A percentile compares a stretch with the other conserved stretches of the same genome.
These are phyloP conservation scores for Suillus variegatus DNA, from an alignment of 768 basidiomycete genomes.

Conservation along the genomic window DNA sequence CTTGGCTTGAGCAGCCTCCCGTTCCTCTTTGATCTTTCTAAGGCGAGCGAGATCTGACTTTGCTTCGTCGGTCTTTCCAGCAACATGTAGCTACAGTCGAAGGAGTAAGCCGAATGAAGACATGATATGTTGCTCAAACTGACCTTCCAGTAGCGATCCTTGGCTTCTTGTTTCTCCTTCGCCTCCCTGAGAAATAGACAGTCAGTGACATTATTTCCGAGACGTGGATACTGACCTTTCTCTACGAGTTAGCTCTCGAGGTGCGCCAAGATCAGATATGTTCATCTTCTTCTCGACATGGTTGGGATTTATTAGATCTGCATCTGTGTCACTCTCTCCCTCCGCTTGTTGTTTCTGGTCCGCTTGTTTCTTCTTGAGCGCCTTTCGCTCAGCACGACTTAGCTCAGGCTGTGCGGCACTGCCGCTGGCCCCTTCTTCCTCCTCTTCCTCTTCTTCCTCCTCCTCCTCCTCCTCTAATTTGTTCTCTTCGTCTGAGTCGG, in stretches of 20 bases:
- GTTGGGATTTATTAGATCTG: constrained; percentile 78
- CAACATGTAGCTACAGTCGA: constrained; percentile 55
- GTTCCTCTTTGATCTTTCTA: constrained; percentile 81
- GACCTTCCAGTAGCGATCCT: constrained; percentile 88
- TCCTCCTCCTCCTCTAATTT: constrained; percentile 40
- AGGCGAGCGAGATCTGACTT: constrained; percentile 87
- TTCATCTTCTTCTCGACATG: constrained; percentile 73
- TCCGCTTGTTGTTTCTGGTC: constrained; percentile 39
- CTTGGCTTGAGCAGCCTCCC: constrained; percentile 86
- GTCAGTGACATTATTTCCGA: neutral
- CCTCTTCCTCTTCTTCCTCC: constrained; percentile 46
- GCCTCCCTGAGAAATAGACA: constrained; percentile 62
- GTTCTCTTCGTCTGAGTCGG: constrained; percentile 41
- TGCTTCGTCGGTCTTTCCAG: constrained; percentile 91
- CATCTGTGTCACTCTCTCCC: constrained; percentile 62
- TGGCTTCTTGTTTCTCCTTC: constrained; percentile 89
- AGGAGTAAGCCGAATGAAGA: neutral
- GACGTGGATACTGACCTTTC: constrained; percentile 51
- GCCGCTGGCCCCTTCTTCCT: constrained; percentile 29
- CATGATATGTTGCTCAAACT: constrained; percentile 13
- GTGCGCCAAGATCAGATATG: constrained; percentile 70
- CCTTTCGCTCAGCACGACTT: constrained; percentile 70
- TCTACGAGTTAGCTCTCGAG: constrained; percentile 60
- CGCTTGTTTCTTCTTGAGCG: constrained; percentile 81
- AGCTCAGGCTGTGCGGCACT: constrained; percentile 53